Base-by-base conservation (phyloP, 2,329 filamentous ascomycete genomes). In the Lecanicillium sp. region DNA sequence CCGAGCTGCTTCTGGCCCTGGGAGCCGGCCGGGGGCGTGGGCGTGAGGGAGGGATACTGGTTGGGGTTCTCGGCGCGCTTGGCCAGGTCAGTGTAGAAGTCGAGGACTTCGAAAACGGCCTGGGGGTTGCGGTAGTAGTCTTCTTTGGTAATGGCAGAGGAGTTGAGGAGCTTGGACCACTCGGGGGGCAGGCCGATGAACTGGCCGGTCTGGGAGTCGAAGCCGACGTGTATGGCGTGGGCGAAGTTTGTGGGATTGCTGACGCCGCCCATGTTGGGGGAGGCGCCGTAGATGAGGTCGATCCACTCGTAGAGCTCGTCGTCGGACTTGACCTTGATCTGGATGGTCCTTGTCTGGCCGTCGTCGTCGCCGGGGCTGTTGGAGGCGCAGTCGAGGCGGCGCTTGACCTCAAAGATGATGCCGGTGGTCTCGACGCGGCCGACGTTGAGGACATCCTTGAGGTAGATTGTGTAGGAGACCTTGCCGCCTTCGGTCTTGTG, bases 251-350 rank as follows among this genome's bases (percentile, higher is more conserved):
- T 97, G 5, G 93, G 93, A 67, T 97, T 96, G 70, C 91, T 96
- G 49, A 98, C 93, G 58, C 93, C 93, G 52, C 93, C 90, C 89
- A 97, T 95, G 53, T 89, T 91, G 15, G 93, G 93, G 66, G 91
- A 97, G 55, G 91, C 86, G 58, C 91, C 90, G 65, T 97, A 97
- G 56, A 98, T 94, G 65, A 90, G 88, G 67, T 98, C 93, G 60
- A 97, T 95, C 93, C 93, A 98, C 60, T 95, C 90, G 67, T 98
- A 98, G 46, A 98, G 82, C 58, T 98, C 93, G 62, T 95, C 91
- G 61, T 98, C 93, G 49, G 84, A 86, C 69, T 96, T 95, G 59
- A 97, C 90, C 64, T 87, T 89, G 65, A 95, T 93, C 54, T 93
- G 90, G 44, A 96, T 80, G 3, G 88, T 87, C 64, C 87, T 89